Conservation (phyloP, 805 yeast species). For the Saccharomyces paradoxus region DNA sequence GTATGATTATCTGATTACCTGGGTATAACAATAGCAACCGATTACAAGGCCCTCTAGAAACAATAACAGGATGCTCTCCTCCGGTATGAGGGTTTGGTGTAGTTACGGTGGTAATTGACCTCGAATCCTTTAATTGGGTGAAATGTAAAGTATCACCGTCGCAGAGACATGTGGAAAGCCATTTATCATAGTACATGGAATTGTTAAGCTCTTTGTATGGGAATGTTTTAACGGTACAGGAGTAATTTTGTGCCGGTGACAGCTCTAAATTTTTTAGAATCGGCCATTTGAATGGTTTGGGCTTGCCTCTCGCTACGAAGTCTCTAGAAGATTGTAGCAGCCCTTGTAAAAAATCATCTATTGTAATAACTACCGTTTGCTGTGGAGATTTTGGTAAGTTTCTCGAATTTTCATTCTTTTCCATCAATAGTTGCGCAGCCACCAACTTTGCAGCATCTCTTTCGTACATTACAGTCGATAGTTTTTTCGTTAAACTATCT, state of each 20-base stretch:
- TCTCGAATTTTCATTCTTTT: slow-evolving; percentile 63
- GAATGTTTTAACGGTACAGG: not conserved
- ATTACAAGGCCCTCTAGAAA: not conserved
- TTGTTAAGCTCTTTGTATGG: not conserved
- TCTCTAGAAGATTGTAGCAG: slow-evolving; percentile 1
- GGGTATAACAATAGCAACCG: not conserved
- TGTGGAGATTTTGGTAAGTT: slow-evolving; percentile 52
- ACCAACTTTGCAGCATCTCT: slow-evolving; percentile 89
- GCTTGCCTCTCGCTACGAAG: slow-evolving; percentile 1
- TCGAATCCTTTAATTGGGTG: not conserved
- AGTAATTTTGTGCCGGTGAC: not conserved
- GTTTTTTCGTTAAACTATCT: slow-evolving; percentile 55
- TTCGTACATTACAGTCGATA: slow-evolving; percentile 70
- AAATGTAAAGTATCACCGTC: not conserved
- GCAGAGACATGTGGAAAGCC: not conserved
- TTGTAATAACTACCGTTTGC: slow-evolving; percentile 28
- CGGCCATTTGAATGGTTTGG: slow-evolving; percentile 1
- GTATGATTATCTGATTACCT: not conserved
- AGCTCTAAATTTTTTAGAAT: not conserved
- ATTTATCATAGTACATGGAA: not conserved
- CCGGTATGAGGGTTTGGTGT: not conserved
- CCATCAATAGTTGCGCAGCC: slow-evolving; percentile 65
- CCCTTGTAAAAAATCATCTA: slow-evolving; percentile 2
- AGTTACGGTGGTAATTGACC: not conserved
- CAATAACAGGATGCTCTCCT: not conserved